A percentile compares a stretch with the other conserved stretches of the same genome.
phyloP scores from a whole-genome alignment of 23 red algal species.

The Pyropia haitanensis region DNA sequence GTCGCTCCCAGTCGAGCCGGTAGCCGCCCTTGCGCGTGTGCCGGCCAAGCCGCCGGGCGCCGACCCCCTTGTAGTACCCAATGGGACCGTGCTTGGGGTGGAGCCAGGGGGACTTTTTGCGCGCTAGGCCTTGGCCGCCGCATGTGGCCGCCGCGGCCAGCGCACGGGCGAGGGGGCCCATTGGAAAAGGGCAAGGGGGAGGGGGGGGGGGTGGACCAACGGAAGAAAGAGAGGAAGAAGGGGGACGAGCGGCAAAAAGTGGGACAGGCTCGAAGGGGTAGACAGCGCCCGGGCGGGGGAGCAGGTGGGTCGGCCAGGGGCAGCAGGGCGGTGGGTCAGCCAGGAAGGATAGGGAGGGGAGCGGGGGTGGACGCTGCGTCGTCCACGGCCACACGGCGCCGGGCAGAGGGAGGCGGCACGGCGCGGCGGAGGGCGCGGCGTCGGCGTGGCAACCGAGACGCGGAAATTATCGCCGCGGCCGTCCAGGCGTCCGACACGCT shows the following conservation, averaged over 20 bases:
- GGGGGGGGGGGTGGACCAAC: not conserved
- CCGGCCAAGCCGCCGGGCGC: constrained; percentile 39
- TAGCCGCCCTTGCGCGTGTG: constrained; percentile 52
- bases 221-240: constrained; percentile 1
- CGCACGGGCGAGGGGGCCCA: not conserved
- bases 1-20: constrained; percentile 20
- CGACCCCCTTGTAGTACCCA: constrained; percentile 48
- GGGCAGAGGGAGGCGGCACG: too few relatives aligned
- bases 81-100: constrained; percentile 53
- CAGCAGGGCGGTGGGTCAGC: not conserved
- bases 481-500: too few relatives aligned
- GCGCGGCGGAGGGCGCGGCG: too few relatives aligned
- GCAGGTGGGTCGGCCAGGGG: constrained; percentile 8
- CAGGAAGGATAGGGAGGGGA: not conserved
- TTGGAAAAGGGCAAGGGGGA: not conserved
- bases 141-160: not conserved
- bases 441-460: too few relatives aligned
- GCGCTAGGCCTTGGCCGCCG: constrained; percentile 17
- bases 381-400: too few relatives aligned
- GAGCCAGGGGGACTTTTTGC: constrained; percentile 27
- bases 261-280: not conserved
- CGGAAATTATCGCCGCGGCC: too few relatives aligned
- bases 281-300: not conserved
- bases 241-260: constrained; percentile 2
- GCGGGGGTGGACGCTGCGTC: not conserved